Evolutionary conservation across 345 rosid species (phyloP).

Genomic region (Eucalyptus curtisii): DNA sequence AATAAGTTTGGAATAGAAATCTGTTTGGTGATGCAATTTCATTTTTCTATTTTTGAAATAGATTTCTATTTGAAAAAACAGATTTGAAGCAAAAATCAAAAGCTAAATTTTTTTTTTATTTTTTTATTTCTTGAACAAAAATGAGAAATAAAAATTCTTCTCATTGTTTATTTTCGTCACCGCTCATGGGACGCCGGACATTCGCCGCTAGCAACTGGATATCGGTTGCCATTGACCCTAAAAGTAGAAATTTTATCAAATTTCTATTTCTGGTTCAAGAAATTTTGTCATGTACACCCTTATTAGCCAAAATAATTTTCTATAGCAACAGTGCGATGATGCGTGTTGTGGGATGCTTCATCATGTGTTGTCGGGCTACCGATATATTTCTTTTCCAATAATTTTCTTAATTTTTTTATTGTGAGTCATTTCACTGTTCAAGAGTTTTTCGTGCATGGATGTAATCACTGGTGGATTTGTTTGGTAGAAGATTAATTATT

Average conservation of each 20-base stretch:
- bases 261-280: no score
- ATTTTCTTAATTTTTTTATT: neutral
- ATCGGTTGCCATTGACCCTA: fast-evolving
- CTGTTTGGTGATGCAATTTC: fast-evolving
- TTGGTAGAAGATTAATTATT: neutral
- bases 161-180: fast-evolving
- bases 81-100: no score
- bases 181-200: fast-evolving
- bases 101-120: no score
- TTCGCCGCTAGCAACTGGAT: fast-evolving
- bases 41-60: no score
- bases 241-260: no score
- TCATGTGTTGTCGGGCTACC: neutral
- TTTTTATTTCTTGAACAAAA: fast-evolving
- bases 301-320: no score
- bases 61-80: no score
- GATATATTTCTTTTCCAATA: neutral
- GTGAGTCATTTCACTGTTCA: neutral
- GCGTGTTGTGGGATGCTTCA: neutral
- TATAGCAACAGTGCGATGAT: no score
- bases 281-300: fast-evolving
- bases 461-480: neutral
- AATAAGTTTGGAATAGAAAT: no score
- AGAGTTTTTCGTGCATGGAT: neutral
- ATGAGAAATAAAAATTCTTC: no score